Conservation (phyloP, 108 stramenopile species). For the Licmophora abbreviata region DNA sequence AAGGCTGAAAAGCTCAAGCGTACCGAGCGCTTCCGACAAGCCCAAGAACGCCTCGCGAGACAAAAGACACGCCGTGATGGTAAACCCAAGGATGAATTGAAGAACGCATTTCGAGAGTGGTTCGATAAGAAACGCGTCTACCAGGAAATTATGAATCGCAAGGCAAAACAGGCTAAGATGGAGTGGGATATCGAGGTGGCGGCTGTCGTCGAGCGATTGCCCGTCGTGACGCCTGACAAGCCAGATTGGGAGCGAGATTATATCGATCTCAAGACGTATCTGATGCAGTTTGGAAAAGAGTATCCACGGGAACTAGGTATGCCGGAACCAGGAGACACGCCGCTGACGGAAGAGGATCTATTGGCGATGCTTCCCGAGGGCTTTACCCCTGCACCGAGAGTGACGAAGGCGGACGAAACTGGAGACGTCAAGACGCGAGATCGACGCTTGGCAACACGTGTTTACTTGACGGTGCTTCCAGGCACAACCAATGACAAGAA, state of each 20-base stretch:
- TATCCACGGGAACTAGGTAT: conserved; percentile 55
- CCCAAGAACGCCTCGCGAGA: conserved; percentile 26
- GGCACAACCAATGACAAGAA: conserved; percentile 31
- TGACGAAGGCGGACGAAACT: conserved; percentile 68
- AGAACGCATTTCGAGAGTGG: conserved; percentile 47
- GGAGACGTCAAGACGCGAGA: conserved; percentile 58
- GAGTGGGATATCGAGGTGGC: conserved; percentile 73
- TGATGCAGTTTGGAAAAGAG: conserved; percentile 51
- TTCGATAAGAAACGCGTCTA: conserved; percentile 38
- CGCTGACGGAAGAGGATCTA: conserved; percentile 37
- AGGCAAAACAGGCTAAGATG: conserved; percentile 52
- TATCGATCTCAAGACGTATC: conserved; percentile 38
- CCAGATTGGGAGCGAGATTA: conserved; percentile 62
- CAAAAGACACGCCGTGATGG: conserved; percentile 46
- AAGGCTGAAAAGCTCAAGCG: conserved; percentile 47
- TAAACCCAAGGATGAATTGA: conserved; percentile 23
- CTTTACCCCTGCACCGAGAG: conserved; percentile 68
- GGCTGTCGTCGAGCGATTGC: conserved; percentile 64
- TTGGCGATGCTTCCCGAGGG: conserved; percentile 40
- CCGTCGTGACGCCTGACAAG: conserved; percentile 60
- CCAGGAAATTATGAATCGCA: conserved; percentile 47
- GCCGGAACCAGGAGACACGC: conserved; percentile 24
- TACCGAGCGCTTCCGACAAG: conserved; percentile 23
- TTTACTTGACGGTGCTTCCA: conserved; percentile 62
- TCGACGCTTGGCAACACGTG: conserved; percentile 54